Percentiles rank a stretch among this genome's conserved stretches.
Evolutionary conservation across 1,284 basidiomycete genomes (phyloP).

Genomic region (Cryptococcus sp.): DNA sequence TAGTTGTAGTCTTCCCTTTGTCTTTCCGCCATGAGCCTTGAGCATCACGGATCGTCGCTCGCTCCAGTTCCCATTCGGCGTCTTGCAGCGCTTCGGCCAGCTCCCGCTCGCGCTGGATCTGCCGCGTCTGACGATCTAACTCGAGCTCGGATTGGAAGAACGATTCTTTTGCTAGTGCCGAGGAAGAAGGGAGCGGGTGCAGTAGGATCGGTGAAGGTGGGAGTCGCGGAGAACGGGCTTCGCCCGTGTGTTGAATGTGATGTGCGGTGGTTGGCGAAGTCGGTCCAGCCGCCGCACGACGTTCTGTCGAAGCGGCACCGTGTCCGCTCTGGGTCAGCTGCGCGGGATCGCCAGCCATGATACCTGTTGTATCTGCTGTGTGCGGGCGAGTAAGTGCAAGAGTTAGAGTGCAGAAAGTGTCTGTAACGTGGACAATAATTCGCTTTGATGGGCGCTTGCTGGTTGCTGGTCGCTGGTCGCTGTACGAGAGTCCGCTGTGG

Average conservation of each 20-base stretch:
- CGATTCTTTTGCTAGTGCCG: constrained; percentile 32
- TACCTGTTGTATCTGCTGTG: no score
- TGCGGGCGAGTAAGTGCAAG: no score
- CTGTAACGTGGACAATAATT: no score
- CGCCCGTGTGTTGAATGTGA: neutral
- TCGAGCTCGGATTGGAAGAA: constrained; percentile 44
- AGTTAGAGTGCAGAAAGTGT: no score
- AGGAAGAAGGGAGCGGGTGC: constrained; percentile 38
- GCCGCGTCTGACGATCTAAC: constrained; percentile 40
- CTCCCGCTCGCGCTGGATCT: constrained; percentile 34
- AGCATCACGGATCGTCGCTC: constrained; percentile 26
- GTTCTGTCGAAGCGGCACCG: neutral
- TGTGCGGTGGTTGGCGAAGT: neutral
- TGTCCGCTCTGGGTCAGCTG: no score
- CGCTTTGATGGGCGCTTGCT: no score
- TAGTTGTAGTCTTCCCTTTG: constrained; percentile 14
- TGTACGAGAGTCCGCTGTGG: no score
- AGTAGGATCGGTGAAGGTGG: constrained; percentile 42
- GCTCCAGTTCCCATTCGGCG: constrained; percentile 39
- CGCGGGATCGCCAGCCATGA: no score
- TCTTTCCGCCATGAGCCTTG: constrained; percentile 35
- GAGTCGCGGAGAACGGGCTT: constrained; percentile 22
- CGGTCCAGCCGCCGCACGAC: neutral
- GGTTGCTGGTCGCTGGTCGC: no score
- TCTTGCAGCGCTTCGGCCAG: constrained; percentile 52